These are phyloP conservation scores for Kwoniella shivajii DNA, from an alignment of 1,284 basidiomycete species.

Conservation along the genomic window DNA sequence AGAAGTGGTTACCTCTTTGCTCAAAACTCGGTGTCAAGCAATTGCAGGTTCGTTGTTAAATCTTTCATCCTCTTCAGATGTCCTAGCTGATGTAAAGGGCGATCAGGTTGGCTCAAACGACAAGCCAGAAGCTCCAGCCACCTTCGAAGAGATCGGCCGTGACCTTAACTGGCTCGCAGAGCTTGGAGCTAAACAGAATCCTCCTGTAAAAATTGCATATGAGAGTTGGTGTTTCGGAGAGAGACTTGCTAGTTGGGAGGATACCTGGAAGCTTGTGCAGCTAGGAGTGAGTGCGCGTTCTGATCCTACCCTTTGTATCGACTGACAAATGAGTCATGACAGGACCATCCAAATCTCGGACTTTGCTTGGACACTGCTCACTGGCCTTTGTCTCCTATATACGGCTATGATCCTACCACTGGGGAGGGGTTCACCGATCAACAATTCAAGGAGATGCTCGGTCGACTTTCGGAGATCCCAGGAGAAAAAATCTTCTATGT, in stretches of 20 bases:
- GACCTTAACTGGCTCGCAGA: slow-evolving; percentile 28
- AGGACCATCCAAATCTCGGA: slow-evolving; percentile 26
- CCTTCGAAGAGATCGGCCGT: slow-evolving; percentile 8
- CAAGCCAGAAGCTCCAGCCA: slow-evolving; percentile 13
- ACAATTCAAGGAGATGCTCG: slow-evolving; percentile 12
- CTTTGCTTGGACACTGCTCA: slow-evolving; percentile 28
- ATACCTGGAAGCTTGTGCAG: slow-evolving; percentile 23
- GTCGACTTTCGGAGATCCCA: slow-evolving; percentile 13
- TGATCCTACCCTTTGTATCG: too few species aligned
- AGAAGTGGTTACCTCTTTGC: slow-evolving; percentile 20
- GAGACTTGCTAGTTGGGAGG: slow-evolving; percentile 20
- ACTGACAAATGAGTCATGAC: neutral
- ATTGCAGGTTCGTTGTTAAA: slow-evolving; percentile 12
- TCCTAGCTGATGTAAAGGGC: neutral
- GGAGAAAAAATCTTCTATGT: slow-evolving; percentile 23
- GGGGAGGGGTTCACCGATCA: slow-evolving; percentile 17
- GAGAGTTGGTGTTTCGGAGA: slow-evolving; percentile 30
- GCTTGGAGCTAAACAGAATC: slow-evolving; percentile 8
- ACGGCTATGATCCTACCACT: slow-evolving; percentile 16
- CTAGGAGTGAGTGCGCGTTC: slow-evolving; percentile 7
- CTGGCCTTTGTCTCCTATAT: slow-evolving; percentile 17
- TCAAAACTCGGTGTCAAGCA: slow-evolving; percentile 13
- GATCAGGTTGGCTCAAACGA: slow-evolving; percentile 29
- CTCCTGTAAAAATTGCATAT: slow-evolving; percentile 27
- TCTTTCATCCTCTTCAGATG: neutral